Evolutionary conservation across 2,329 filamentous ascomycete genomes (phyloP), one percentile per base, ranked within the genome.

Genomic region (Colletotrichum endophyticum): DNA sequence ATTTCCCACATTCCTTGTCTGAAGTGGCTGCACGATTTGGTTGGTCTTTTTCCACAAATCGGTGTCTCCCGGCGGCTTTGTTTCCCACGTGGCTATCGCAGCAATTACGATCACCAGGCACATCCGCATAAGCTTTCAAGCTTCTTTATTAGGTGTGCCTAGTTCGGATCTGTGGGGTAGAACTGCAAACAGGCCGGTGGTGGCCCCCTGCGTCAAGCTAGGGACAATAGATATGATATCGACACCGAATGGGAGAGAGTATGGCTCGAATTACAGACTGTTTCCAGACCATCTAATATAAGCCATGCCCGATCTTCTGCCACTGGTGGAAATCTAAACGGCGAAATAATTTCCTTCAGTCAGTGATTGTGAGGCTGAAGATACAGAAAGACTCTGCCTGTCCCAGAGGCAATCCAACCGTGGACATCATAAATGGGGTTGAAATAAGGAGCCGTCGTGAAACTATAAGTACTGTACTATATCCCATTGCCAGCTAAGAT

Each of bases 31-130:
- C 27, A 59, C 3, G 7, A 6, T n/a, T 32, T 27, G 8, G 28
- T n/a, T 62, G 22, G 2, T 22, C 61, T 32, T 75, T 71, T 75
- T 72, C 72, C 72, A 75, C 68, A 67, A 75, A 75, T 75, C 39
- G 53, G 67, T 57, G 36, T 19, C 19, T 56, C 6, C 27, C 34
- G 25, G 32, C n/a, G 32, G 27, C 1, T n/a, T 28, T 36, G 16
- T 56, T 56, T 30, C 32, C 59, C 66, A 71, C 67, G 68, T 53
- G 68, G 66, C 27, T 15, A 30, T n/a, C 5, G 28, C 15, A n/a
- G 25, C n/a, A 19, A 13, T n/a, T 25, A 44, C 16, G 19, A 36
- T 57, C 53, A 32, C 28, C 28, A 32, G 56, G 36, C 28, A 75
- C 53, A 22, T 22, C 8, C 22, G 30, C 53, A 22, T 22, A 25